Evolutionary conservation across 176 grass and related monocot species (phyloP).

Genomic region (Elaeis guineensis): DNA sequence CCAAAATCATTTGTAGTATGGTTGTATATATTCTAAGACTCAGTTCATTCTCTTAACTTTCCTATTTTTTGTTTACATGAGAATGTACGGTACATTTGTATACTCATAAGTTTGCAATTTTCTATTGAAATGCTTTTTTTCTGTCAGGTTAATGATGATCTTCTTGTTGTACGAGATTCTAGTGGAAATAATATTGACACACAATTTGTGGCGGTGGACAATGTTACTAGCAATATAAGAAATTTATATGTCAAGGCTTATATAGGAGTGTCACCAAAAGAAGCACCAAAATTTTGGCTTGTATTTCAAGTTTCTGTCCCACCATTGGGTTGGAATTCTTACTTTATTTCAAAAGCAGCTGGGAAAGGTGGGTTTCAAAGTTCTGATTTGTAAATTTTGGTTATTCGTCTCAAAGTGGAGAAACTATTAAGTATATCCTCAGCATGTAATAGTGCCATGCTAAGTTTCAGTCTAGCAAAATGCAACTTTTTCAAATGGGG

Average conservation of each 20-base stretch:
- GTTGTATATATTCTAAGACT: too few species aligned
- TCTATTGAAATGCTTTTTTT: slow-evolving; percentile 3
- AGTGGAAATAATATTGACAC: slow-evolving; percentile 51
- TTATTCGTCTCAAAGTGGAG: not conserved
- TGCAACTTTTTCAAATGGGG: too few species aligned
- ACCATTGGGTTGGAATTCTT: slow-evolving; percentile 89
- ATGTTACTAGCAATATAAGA: slow-evolving; percentile 47
- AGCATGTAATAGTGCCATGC: too few species aligned
- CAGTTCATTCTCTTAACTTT: not conserved
- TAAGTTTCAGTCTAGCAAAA: too few species aligned
- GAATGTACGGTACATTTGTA: not conserved
- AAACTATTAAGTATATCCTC: too few species aligned
- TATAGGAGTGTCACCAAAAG: slow-evolving; percentile 49
- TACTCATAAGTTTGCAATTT: slow-evolving; percentile 4
- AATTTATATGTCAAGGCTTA: slow-evolving; percentile 83
- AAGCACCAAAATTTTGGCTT: slow-evolving; percentile 72
- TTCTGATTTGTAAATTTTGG: slow-evolving; percentile 5
- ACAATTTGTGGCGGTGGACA: slow-evolving; percentile 73
- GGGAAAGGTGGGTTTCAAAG: slow-evolving; percentile 41
- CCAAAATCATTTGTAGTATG: too few species aligned
- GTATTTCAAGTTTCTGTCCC: slow-evolving; percentile 69
- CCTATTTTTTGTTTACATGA: not conserved
- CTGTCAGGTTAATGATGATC: slow-evolving; percentile 66
- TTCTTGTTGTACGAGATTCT: slow-evolving; percentile 54
- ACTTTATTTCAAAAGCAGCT: slow-evolving; percentile 44